Evolutionary conservation across 2,329 filamentous ascomycete genomes (phyloP), one percentile per base, ranked within the genome.

Genomic region (Thyridium curvatum): DNA sequence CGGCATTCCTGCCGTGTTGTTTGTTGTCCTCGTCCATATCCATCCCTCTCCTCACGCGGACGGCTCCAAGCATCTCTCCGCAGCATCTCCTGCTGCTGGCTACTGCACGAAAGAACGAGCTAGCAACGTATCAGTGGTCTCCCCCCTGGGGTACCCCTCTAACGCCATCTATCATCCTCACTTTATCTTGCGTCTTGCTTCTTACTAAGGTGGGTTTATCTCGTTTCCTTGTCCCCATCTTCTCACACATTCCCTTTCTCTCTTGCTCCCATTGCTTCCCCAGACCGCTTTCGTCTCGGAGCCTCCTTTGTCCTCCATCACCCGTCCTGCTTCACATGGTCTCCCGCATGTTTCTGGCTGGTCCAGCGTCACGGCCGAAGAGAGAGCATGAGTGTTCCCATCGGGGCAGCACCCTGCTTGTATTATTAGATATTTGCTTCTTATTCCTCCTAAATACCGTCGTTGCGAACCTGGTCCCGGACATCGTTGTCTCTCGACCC

Each of bases 391-490:
- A 26, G 21, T 10, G 21, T 26, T 26, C 21, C 10, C 6, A 10
- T 26, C 21, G 21, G 21, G 21, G 35, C 28, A 37, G 16, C n/a
- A 33, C 39, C 29, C 4, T 34, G 13, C 9, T 29, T 38, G 46
- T 53, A 52, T 52, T 48, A 52, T 47, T 52, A 53, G 42, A 46
- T 45, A n/a, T 44, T 42, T 52, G 39, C 47, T 37, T 41, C 32
- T 37, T 47, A 48, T 49, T 40, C 43, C 36, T 40, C 30, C 46
- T 40, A 30, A 37, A 39, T 41, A 37, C 28, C 44, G 41, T 40
- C 42, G 47, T n/a, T 44, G 38, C 44, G 34, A 43, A 10, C 32
- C n/a, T n/a, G n/a, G n/a, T n/a, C n/a, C n/a, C n/a, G n/a, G n/a
- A 10, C 21, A 26, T 26, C 21, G 21, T 26, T 26, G n/a, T 51